A percentile compares a stretch with the other conserved stretches of the same genome.
phyloP scores from a whole-genome alignment of 495 filamentous ascomycete species.

The Penicillium verhagenii region DNA sequence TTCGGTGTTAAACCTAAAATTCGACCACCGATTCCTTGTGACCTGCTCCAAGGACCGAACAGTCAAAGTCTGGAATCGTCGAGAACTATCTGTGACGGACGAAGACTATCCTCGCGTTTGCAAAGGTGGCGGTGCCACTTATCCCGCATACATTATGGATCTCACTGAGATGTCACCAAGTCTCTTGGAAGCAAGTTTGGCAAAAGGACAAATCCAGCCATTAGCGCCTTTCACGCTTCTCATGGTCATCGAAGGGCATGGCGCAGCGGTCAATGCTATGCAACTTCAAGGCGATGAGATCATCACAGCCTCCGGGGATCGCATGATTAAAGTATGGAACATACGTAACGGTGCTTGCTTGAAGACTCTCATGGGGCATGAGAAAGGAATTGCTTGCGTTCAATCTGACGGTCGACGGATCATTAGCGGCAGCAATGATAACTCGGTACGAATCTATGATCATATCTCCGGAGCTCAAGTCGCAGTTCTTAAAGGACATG shows the following conservation, averaged over 20 bases:
- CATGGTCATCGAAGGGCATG: conserved; percentile 75
- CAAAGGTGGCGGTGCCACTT: conserved; percentile 36
- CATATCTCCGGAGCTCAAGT: conserved; percentile 79
- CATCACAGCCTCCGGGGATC: conserved; percentile 91
- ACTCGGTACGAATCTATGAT: conserved; percentile 93
- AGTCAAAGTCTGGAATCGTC: conserved; percentile 92
- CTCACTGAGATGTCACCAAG: conserved; percentile 48
- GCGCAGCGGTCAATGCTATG: conserved; percentile 93
- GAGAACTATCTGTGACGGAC: conserved; percentile 63
- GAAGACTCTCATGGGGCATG: conserved; percentile 79
- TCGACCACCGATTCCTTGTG: conserved; percentile 85
- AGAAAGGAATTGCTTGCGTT: conserved; percentile 95
- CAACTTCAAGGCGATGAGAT: conserved; percentile 84
- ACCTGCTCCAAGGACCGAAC: conserved; percentile 97
- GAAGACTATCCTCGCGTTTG: conserved; percentile 59
- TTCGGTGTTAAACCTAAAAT: conserved; percentile 92
- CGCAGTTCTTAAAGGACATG: conserved; percentile 77
- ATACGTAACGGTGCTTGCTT: conserved; percentile 73
- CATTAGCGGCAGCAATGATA: conserved; percentile 92
- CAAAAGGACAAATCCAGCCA: conserved; percentile 36
- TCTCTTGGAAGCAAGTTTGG: conserved; percentile 40
- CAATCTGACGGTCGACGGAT: conserved; percentile 97
- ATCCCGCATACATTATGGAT: conserved; percentile 56
- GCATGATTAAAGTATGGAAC: conserved; percentile 90
- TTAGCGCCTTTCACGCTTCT: conserved; percentile 68